Evolutionary conservation across 1,139 yeast species (phyloP), one percentile per base, ranked within the genome.

Genomic region (Debaryomyces subglobosus): DNA sequence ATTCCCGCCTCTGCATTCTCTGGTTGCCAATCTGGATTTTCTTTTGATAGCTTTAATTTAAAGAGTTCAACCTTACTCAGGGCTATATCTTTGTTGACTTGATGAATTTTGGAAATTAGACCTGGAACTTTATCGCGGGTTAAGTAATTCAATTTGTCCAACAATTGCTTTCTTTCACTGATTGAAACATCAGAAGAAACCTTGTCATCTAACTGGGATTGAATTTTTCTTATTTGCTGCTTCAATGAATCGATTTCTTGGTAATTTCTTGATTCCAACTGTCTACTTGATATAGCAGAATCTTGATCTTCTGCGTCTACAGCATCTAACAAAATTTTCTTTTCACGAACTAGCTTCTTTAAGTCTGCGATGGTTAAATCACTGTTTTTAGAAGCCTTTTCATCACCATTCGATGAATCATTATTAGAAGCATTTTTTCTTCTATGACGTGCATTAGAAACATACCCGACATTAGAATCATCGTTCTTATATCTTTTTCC

Each of bases 271-370:
- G 63, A 62, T 12, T 63, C 65, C 8, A 55, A 49, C 44, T 57
- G 62, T 33, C 52, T 61, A 23, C 52, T 56, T 4, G 59, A 49
- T 5, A 61, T 57, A 0, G 54, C 46, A 20, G 64, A 54, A 49
- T 84, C 85, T 49, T 80, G 84, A 58, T 85, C 95, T 55, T 80
- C 79, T 1, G 85, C 81, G 61, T 88, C 95, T 55, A 86, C 68
- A 0, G 95, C 94, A 54, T 81, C 87, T 44, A 89, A 71, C 45
- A 87, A 62, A 49, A 86, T 84, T 57, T 81, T 78, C 74, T 86
- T 87, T 62, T 89, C 95, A 42, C 81, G 80, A 45, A 89, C 78
- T 53, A 76, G 67, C 61, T 85, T 86, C 58, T 79, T 81, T 59
- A 88, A 74, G 21, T 82, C 84, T 2, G 76, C 79, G 44, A 79